phyloP scores from a whole-genome alignment of 2,329 filamentous ascomycete species.

The Aspergillus neoniger region DNA sequence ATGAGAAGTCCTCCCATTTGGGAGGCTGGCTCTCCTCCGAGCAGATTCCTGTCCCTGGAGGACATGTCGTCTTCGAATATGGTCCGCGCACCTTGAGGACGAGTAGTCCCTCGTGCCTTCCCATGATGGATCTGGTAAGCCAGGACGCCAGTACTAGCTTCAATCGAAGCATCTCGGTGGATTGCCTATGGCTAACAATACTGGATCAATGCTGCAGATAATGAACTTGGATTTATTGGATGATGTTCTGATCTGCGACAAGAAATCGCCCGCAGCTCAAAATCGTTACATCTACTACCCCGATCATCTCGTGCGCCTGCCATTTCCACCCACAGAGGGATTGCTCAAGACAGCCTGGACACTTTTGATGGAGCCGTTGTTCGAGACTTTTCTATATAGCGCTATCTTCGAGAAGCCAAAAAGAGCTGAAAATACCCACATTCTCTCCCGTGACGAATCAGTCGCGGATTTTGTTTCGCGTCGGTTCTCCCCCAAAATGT shows the following conservation, averaged over 20 bases:
- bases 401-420: slow-evolving; percentile 36
- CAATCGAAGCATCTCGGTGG: background rate
- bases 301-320: slow-evolving; percentile 71
- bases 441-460: slow-evolving; percentile 63
- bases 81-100: slow-evolving; percentile 76
- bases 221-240: slow-evolving; percentile 58
- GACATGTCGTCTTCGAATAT: slow-evolving; percentile 73
- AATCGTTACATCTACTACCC: slow-evolving; percentile 88
- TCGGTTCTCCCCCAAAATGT: slow-evolving; percentile 56
- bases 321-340: slow-evolving; percentile 41
- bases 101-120: slow-evolving; percentile 59
- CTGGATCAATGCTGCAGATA: slow-evolving; percentile 49
- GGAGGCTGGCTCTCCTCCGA: slow-evolving; percentile 85
- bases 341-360: slow-evolving; percentile 35
- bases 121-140: slow-evolving; percentile 71
- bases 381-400: slow-evolving; percentile 49
- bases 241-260: slow-evolving; percentile 58
- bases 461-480: slow-evolving; percentile 67
- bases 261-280: slow-evolving; percentile 52
- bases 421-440: slow-evolving; percentile 33
- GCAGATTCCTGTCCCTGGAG: slow-evolving; percentile 57
- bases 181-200: background rate
- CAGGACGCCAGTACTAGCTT: background rate
- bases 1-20: slow-evolving; percentile 68
- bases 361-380: slow-evolving; percentile 57